phyloP scores from a whole-genome alignment of 306 rosid species.

The Abrus precatorius region DNA sequence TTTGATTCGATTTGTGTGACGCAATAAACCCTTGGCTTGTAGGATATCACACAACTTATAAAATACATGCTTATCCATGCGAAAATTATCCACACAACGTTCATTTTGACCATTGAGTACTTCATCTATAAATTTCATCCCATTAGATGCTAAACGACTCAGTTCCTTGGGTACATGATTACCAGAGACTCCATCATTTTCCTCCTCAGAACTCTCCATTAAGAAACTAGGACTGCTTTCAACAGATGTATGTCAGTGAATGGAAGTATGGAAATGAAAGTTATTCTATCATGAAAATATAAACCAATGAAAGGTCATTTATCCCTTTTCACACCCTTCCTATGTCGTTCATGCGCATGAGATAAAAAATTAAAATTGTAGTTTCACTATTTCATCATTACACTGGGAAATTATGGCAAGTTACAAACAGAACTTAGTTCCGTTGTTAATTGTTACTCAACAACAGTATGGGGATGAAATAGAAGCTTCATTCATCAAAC shows the following conservation, averaged over 20 bases:
- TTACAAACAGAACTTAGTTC: neutral
- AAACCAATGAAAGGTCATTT: constrained; percentile 16
- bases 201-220: constrained; percentile 90
- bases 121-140: constrained; percentile 83
- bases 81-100: constrained; percentile 75
- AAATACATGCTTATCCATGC: constrained; percentile 86
- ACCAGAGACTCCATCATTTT: constrained; percentile 61
- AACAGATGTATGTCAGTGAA: constrained; percentile 30
- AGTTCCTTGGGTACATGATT: constrained; percentile 63
- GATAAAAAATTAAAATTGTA: constrained; percentile 15
- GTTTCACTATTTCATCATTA: neutral
- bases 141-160: constrained; percentile 62
- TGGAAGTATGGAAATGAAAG: constrained; percentile 3
- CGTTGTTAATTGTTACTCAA: neutral
- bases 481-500: constrained; percentile 17
- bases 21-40: constrained; percentile 85
- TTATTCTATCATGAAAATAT: constrained; percentile 30
- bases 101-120: constrained; percentile 82
- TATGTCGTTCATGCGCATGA: neutral
- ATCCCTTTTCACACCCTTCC: neutral
- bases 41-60: constrained; percentile 87
- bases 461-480: neutral
- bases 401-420: neutral
- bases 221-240: constrained; percentile 38
- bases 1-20: constrained; percentile 88